Evolutionary conservation across 2,329 filamentous ascomycete species (phyloP).

Genomic region (Keithomyces neogunnii): DNA sequence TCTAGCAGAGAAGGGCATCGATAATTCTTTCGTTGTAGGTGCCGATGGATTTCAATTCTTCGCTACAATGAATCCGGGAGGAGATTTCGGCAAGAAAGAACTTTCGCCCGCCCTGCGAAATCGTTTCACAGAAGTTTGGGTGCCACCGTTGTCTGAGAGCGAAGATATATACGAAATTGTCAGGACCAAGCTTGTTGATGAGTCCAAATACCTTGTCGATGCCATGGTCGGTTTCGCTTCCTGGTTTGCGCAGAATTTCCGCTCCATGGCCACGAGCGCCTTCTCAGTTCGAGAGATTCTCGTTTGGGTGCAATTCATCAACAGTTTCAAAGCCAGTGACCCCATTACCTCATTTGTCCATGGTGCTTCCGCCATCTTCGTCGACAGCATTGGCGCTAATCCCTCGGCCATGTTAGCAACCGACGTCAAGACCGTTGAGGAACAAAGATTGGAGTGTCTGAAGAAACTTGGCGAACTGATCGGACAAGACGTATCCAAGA

Average conservation of each 20-base stretch:
- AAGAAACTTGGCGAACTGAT: conserved; percentile 62
- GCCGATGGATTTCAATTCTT: conserved; percentile 84
- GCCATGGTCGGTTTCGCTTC: conserved; percentile 78
- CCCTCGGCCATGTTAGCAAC: conserved; percentile 78
- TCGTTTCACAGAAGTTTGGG: conserved; percentile 98
- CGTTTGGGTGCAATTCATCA: conserved; percentile 90
- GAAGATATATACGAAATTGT: conserved; percentile 88
- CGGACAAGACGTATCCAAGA: conserved; percentile 46
- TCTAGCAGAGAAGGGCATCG: conserved; percentile 85
- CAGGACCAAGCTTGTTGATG: conserved; percentile 57
- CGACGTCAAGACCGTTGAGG: conserved; percentile 57
- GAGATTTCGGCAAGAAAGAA: conserved; percentile 97
- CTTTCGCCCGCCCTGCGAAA: conserved; percentile 91
- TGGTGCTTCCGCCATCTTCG: conserved; percentile 89
- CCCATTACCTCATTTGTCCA: conserved; percentile 52
- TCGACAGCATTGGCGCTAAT: conserved; percentile 92
- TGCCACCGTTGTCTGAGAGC: conserved; percentile 74
- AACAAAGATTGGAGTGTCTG: conserved; percentile 67
- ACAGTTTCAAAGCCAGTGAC: conserved; percentile 47
- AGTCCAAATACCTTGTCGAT: conserved; percentile 49
- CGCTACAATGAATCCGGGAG: conserved; percentile 98
- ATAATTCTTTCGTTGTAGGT: conserved; percentile 72
- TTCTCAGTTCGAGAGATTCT: conserved; percentile 91
- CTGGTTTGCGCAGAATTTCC: conserved; percentile 85
- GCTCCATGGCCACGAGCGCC: conserved; percentile 62